These are phyloP conservation scores for Rhizophagus clarus DNA, from an alignment of 192 early-diverging fungal species.

Conservation along the genomic window DNA sequence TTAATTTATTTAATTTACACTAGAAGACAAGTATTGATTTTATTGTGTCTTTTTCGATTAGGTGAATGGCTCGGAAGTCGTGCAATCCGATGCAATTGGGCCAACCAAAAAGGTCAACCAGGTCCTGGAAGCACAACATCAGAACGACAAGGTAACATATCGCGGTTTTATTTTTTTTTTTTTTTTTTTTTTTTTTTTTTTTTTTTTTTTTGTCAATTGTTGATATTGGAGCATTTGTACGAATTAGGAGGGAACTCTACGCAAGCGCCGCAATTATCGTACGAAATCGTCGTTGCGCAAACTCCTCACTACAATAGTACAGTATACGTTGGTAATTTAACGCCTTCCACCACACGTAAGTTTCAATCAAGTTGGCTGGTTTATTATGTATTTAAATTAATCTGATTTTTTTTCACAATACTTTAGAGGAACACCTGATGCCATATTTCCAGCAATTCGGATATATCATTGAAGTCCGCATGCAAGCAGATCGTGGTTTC, in stretches of 20 bases:
- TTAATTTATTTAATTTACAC: background rate
- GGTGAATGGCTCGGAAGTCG: slow-evolving; percentile 80
- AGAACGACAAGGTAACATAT: slow-evolving; percentile 34
- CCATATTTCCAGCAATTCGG: slow-evolving; percentile 80
- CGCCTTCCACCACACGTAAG: slow-evolving; percentile 75
- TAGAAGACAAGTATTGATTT: background rate
- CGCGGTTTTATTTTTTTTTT: background rate
- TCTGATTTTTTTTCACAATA: slow-evolving; percentile 5
- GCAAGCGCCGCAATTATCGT: slow-evolving; percentile 56
- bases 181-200: too few species aligned
- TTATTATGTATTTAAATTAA: background rate
- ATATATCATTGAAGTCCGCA: slow-evolving; percentile 73
- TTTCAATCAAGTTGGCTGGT: background rate
- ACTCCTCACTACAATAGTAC: slow-evolving; percentile 84
- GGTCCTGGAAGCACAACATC: slow-evolving; percentile 42
- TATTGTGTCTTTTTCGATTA: background rate
- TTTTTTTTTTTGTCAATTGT: background rate
- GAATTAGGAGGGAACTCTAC: slow-evolving; percentile 36
- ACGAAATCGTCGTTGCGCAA: slow-evolving; percentile 73
- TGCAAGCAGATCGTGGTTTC: slow-evolving; percentile 91
- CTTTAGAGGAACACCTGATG: slow-evolving; percentile 65
- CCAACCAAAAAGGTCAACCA: slow-evolving; percentile 77
- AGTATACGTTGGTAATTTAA: slow-evolving; percentile 88
- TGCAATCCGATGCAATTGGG: slow-evolving; percentile 92
- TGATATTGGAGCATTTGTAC: background rate